Evolutionary conservation across 495 filamentous ascomycete genomes (phyloP).

Genomic region (Niebla homalea): DNA sequence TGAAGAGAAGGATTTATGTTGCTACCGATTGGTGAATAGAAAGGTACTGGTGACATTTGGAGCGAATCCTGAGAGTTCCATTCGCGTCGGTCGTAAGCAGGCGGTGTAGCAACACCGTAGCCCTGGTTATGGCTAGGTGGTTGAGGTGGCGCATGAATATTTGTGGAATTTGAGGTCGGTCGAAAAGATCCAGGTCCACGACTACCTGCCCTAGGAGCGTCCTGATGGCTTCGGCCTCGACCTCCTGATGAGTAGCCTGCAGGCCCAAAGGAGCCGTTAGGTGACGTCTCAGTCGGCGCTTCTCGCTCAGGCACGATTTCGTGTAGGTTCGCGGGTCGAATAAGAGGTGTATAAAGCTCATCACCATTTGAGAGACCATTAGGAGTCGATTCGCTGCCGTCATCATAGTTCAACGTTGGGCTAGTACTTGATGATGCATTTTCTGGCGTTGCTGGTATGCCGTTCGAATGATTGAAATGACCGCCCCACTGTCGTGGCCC

Average conservation of each 20-base stretch:
- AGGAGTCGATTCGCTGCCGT: constrained; percentile 23
- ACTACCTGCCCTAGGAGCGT: constrained; percentile 35
- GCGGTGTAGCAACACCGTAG: no score
- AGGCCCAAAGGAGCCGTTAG: constrained; percentile 1
- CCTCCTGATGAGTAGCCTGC: constrained; percentile 29
- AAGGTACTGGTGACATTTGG: constrained; percentile 6
- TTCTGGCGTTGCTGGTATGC: constrained; percentile 29
- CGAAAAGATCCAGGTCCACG: constrained; percentile 29
- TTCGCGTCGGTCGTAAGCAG: no score
- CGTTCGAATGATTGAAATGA: constrained; percentile 22
- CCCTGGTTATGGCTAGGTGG: not conserved
- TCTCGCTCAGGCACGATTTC: constrained; percentile 36
- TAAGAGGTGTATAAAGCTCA: constrained; percentile 53
- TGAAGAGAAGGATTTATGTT: constrained; percentile 9
- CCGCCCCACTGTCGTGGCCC: constrained; percentile 19
- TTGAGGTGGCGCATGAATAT: constrained; percentile 1
- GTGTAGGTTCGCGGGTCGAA: constrained; percentile 46
- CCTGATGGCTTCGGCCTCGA: constrained; percentile 22
- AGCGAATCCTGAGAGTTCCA: not conserved
- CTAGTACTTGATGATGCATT: not conserved
- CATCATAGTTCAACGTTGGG: constrained; percentile 13
- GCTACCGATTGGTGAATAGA: constrained; percentile 1
- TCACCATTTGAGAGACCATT: constrained; percentile 45
- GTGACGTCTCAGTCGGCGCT: constrained; percentile 31
- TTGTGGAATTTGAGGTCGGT: constrained; percentile 18